phyloP scores from a whole-genome alignment of 179 eudicot species.

The Silene vulgaris region DNA sequence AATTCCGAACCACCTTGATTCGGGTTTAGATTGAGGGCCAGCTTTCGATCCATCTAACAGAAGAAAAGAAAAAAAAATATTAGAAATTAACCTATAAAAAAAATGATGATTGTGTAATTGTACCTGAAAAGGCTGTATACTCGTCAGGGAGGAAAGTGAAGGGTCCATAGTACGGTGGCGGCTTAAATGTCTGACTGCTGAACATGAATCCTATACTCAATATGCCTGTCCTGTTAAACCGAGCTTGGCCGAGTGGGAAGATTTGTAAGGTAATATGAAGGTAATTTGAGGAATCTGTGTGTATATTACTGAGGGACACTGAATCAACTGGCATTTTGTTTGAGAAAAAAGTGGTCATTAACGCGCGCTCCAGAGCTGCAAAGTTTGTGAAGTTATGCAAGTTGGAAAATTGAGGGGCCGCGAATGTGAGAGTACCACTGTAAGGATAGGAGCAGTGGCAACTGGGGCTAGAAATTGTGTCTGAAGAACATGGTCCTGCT shows the following conservation, averaged over 20 bases:
- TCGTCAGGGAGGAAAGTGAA: too few relatives aligned
- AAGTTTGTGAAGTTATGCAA: conserved; percentile 38
- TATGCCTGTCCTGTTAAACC: too few relatives aligned
- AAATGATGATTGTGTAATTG: too few relatives aligned
- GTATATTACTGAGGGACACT: conserved; percentile 50
- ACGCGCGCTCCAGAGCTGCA: conserved; percentile 29
- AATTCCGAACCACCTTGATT: too few relatives aligned
- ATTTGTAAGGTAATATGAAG: conserved; percentile 40
- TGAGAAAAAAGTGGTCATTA: conserved; percentile 30
- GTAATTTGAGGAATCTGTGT: conserved; percentile 34
- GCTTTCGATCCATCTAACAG: too few relatives aligned
- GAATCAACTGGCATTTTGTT: conserved; percentile 50
- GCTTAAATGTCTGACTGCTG: too few relatives aligned
- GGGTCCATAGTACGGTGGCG: too few relatives aligned
- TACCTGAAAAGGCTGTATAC: too few relatives aligned
- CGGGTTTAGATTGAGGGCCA: too few relatives aligned
- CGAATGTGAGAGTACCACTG: conserved; percentile 47
- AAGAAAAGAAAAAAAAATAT: too few relatives aligned
- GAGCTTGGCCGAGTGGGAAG: conserved; percentile 43
- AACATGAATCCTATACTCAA: too few relatives aligned
- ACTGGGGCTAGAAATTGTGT: conserved; percentile 52
- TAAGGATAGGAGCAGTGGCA: conserved; percentile 61
- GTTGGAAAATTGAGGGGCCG: conserved; percentile 56
- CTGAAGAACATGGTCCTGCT: conserved; percentile 31
- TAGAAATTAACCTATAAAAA: too few relatives aligned